Conservation (phyloP, 208 protist species). For the Leishmania tarentolae region DNA sequence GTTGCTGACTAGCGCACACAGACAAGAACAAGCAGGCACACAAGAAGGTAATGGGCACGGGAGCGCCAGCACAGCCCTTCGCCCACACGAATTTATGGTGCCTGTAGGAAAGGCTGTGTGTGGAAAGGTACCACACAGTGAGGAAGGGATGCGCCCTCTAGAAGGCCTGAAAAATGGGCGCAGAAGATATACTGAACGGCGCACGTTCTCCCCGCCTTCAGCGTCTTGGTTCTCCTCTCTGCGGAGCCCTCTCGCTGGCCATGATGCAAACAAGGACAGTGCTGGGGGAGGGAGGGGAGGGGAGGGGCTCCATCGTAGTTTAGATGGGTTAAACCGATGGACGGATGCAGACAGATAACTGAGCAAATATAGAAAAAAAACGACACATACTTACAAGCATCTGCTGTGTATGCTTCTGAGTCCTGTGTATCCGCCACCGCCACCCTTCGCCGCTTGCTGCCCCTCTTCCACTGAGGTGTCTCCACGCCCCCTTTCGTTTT, state of each 20-base stretch:
- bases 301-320: not conserved
- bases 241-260: not conserved
- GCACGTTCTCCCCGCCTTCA: not conserved
- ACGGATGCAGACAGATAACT: not conserved
- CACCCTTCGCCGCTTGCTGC: not conserved
- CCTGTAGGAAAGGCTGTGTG: not conserved
- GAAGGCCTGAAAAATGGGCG: not conserved
- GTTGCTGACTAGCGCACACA: not conserved
- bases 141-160: not conserved
- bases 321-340: not conserved
- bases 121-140: not conserved
- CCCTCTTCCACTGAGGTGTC: not conserved
- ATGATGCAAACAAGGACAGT: not conserved
- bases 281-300: no score
- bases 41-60: not conserved
- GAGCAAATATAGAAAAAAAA: not conserved
- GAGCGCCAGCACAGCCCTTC: not conserved
- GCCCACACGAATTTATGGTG: not conserved
- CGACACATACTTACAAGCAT: not conserved
- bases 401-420: not conserved
- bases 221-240: no score
- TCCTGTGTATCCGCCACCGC: not conserved
- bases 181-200: not conserved
- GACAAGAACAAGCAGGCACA: not conserved
- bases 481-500: not conserved